Evolutionary conservation across 78 protist species (phyloP).

Genomic region (Bigelowiella natans): DNA sequence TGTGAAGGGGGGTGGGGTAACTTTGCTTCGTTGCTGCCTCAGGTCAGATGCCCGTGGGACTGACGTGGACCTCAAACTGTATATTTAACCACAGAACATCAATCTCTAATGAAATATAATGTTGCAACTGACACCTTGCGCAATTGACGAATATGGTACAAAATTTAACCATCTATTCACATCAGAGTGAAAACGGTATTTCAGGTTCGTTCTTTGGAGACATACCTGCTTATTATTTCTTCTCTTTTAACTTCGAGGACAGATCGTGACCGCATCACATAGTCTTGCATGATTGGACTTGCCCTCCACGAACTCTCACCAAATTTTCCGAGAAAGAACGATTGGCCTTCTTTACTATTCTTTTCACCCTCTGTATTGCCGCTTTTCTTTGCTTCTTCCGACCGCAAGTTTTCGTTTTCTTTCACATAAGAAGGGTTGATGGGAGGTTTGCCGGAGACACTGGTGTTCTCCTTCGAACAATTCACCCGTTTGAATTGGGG

Average conservation of each 20-base stretch:
- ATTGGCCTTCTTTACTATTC: background rate
- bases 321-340: background rate
- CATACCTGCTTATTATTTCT: background rate
- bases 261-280: background rate
- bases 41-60: background rate
- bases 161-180: no score
- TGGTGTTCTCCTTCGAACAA: no score
- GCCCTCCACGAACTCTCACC: background rate
- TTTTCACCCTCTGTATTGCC: background rate
- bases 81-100: background rate
- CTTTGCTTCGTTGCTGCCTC: background rate
- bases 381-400: background rate
- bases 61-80: background rate
- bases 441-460: background rate
- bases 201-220: no score
- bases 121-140: no score
- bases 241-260: background rate
- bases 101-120: no score
- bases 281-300: background rate
- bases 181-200: no score
- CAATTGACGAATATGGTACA: no score
- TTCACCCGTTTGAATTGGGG: no score
- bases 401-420: background rate
- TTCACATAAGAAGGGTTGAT: background rate
- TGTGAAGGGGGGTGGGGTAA: background rate